Percentiles rank a stretch among this genome's conserved stretches.
These are phyloP conservation scores for Periglandula ipomoeae DNA, from an alignment of 2,329 filamentous ascomycete species.

Conservation along the genomic window DNA sequence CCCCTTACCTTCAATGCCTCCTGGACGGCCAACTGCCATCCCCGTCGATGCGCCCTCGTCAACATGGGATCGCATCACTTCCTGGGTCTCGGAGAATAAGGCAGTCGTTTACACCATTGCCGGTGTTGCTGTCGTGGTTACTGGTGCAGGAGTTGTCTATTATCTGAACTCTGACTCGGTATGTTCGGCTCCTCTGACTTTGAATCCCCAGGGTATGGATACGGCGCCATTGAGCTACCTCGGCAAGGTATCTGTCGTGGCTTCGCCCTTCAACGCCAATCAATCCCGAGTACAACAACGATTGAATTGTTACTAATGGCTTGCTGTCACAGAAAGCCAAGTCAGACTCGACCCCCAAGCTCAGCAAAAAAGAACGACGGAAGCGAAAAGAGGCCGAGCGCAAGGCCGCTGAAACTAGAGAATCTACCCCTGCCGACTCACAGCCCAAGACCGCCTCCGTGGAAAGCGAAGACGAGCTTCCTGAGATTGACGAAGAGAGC, in stretches of 20 bases:
- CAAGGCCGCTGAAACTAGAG: conserved; percentile 40
- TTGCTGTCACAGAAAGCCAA: conserved; percentile 30
- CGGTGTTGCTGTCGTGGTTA: conserved; percentile 84
- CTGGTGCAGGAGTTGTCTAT: conserved; percentile 85
- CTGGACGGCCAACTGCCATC: conserved; percentile 34
- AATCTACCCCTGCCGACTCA: conserved; percentile 24
- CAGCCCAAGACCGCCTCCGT: conserved; percentile 41
- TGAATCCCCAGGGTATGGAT: not conserved
- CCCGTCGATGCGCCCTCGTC: conserved; percentile 52
- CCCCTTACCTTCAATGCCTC: conserved; percentile 40
- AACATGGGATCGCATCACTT: conserved; percentile 81
- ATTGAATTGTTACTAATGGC: not conserved
- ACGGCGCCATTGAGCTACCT: not conserved
- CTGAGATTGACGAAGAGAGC: conserved; percentile 53
- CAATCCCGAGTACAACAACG: not conserved
- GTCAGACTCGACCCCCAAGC: conserved; percentile 50
- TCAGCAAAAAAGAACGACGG: conserved; percentile 82
- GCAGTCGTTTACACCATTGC: conserved; percentile 92
- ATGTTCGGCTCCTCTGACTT: conserved; percentile 15
- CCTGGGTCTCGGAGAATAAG: conserved; percentile 94
- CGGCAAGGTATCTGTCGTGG: not conserved
- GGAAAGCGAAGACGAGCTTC: conserved; percentile 58
- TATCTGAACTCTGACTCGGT: conserved; percentile 62
- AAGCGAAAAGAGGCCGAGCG: conserved; percentile 74
- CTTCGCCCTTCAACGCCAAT: not conserved